Percentiles rank a stretch among this genome's conserved stretches.
Conservation (phyloP, 495 filamentous ascomycete species). For the Lophiostoma macrostomum region DNA sequence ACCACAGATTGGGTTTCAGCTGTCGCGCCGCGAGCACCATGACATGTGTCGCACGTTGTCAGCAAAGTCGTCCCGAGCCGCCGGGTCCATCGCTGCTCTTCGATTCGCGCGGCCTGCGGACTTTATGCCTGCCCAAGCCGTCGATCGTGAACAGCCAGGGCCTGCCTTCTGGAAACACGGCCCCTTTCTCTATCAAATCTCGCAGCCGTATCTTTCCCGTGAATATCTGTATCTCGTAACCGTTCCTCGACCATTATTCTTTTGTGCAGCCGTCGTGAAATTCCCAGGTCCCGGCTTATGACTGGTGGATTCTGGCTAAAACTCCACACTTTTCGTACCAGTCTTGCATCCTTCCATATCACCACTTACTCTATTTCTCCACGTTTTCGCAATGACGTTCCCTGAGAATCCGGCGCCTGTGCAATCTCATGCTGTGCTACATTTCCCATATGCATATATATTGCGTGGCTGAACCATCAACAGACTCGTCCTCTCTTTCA, state of each 20-base stretch:
- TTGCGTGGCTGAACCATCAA: background rate
- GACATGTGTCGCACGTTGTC: slow-evolving; percentile 10
- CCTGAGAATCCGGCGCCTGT: background rate
- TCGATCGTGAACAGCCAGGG: slow-evolving; percentile 1
- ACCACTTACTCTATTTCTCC: too few species aligned
- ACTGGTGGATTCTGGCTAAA: slow-evolving; percentile 1
- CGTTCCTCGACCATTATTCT: too few species aligned
- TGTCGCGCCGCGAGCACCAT: background rate
- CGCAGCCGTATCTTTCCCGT: background rate
- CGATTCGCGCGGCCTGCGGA: background rate
- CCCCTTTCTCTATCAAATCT: background rate
- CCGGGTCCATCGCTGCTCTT: background rate
- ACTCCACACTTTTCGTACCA: too few species aligned
- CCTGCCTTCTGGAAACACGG: slow-evolving; percentile 2
- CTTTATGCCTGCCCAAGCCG: background rate
- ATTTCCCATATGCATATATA: background rate
- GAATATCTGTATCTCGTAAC: slow-evolving; percentile 3
- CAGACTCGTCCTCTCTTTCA: slow-evolving; percentile 6
- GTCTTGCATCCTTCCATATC: too few species aligned
- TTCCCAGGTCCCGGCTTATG: background rate
- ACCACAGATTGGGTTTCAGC: slow-evolving; percentile 7
- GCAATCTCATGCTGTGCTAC: background rate
- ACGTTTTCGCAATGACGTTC: too few species aligned
- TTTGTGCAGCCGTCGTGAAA: too few species aligned
- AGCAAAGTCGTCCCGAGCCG: slow-evolving; percentile 4